These are phyloP conservation scores for Fonsecaea pugnacius DNA, from an alignment of 2,329 filamentous ascomycete species.

Conservation along the genomic window DNA sequence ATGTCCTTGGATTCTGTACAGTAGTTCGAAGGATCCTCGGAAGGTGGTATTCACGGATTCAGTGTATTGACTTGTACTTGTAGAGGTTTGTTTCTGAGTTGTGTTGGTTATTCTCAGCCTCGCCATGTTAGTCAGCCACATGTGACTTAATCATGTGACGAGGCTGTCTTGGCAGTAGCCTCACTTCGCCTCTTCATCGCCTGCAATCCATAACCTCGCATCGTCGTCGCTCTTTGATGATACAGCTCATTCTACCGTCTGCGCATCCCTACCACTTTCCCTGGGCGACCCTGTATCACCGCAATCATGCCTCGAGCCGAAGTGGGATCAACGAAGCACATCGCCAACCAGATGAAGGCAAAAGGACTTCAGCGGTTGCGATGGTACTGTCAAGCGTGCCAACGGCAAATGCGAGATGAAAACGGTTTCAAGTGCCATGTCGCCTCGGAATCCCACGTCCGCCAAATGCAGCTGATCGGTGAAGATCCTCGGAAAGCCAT, in stretches of 20 bases:
- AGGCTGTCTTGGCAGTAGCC: background rate
- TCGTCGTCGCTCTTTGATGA: background rate
- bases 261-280: background rate
- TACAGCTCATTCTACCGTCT: background rate
- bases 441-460: constrained; percentile 80
- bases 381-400: constrained; percentile 89
- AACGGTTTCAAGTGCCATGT: constrained; percentile 93
- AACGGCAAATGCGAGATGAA: constrained; percentile 76
- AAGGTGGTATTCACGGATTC: background rate
- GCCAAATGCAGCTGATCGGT: constrained; percentile 86
- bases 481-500: constrained; percentile 85
- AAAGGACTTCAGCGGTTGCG: constrained; percentile 72
- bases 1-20: background rate
- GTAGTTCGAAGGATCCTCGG: background rate
- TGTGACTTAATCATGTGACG: background rate
- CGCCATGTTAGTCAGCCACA: background rate
- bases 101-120: background rate
- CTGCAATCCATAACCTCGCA: background rate
- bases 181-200: background rate
- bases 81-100: background rate
- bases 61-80: background rate
- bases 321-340: constrained; percentile 85
- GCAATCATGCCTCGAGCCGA: constrained; percentile 86
- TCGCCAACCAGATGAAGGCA: constrained; percentile 87
- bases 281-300: constrained; percentile 16